These are phyloP conservation scores for Stipa capillata DNA, from an alignment of 176 grass and related monocot genomes.

Conservation along the genomic window DNA sequence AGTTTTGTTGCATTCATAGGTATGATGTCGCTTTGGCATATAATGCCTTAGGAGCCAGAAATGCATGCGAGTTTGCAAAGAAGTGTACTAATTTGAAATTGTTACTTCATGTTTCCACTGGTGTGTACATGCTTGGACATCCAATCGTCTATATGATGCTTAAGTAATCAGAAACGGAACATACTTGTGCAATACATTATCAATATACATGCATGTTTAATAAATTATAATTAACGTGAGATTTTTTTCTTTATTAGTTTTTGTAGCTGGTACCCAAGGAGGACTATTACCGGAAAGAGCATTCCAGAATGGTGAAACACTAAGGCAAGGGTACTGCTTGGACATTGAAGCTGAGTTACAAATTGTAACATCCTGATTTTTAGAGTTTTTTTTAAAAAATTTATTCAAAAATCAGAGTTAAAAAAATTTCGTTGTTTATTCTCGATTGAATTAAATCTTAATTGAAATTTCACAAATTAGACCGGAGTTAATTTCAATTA, in stretches of 20 bases:
- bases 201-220: background rate
- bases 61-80: conserved; percentile 36
- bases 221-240: background rate
- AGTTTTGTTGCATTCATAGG: background rate
- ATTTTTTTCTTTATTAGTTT: conserved; percentile 13
- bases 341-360: conserved; percentile 33
- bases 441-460: too few species aligned
- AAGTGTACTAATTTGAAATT: conserved; percentile 42
- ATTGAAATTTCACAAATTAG: too few species aligned
- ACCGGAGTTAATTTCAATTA: too few species aligned
- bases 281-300: conserved; percentile 37
- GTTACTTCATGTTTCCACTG: conserved; percentile 50
- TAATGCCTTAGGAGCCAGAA: conserved; percentile 31
- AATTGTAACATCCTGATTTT: too few species aligned
- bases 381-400: too few species aligned
- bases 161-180: too few species aligned
- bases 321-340: conserved; percentile 17
- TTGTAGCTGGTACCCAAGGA: conserved; percentile 28
- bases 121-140: too few species aligned
- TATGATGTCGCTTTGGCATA: conserved; percentile 48
- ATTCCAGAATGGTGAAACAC: conserved; percentile 18
- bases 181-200: background rate
- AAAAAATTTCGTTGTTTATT: too few species aligned
- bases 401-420: too few species aligned
- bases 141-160: too few species aligned